Percentiles rank a stretch among this genome's conserved stretches.
Evolutionary conservation across 139 green algal genomes (phyloP).

Genomic region (Chlorella vulgaris): DNA sequence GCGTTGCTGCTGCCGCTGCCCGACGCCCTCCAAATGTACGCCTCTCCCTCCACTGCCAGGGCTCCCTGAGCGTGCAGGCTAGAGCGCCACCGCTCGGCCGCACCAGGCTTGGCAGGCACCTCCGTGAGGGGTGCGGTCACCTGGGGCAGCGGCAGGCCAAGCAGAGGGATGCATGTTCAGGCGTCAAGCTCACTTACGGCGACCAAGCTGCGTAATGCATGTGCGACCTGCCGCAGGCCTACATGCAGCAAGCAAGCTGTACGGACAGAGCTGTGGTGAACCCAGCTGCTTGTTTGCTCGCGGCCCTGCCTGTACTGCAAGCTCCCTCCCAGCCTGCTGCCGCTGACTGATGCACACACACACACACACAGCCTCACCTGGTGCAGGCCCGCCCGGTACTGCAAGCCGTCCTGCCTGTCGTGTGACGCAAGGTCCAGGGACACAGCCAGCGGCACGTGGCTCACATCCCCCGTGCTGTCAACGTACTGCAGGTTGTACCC

Average conservation of each 20-base stretch:
- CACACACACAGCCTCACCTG: slow-evolving; percentile 37
- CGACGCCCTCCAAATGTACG: slow-evolving; percentile 45
- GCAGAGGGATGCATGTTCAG: not conserved
- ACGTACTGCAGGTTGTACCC: slow-evolving; percentile 47
- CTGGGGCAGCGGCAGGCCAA: not conserved
- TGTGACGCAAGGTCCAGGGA: slow-evolving; percentile 51
- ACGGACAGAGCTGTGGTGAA: too few species aligned
- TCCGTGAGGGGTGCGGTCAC: slow-evolving; percentile 18
- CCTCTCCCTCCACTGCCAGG: slow-evolving; percentile 68
- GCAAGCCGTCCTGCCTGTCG: slow-evolving; percentile 58
- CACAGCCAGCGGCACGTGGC: slow-evolving; percentile 44
- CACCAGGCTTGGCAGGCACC: not conserved
- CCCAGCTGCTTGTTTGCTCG: too few species aligned
- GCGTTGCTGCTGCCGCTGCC: not conserved
- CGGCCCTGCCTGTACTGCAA: not conserved
- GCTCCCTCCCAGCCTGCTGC: not conserved
- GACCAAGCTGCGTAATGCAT: too few species aligned
- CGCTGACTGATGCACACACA: not conserved
- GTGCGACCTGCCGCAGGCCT: too few species aligned
- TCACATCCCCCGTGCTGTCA: slow-evolving; percentile 46
- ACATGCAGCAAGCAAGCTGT: too few species aligned
- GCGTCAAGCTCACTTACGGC: too few species aligned
- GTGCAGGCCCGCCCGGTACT: slow-evolving; percentile 64
- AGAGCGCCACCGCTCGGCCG: slow-evolving; percentile 30
- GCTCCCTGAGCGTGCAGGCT: slow-evolving; percentile 61